Percentiles rank a stretch among this genome's conserved stretches.
These are phyloP conservation scores for Metschnikowia henanensis DNA, from an alignment of 805 yeast species.

Conservation along the genomic window DNA sequence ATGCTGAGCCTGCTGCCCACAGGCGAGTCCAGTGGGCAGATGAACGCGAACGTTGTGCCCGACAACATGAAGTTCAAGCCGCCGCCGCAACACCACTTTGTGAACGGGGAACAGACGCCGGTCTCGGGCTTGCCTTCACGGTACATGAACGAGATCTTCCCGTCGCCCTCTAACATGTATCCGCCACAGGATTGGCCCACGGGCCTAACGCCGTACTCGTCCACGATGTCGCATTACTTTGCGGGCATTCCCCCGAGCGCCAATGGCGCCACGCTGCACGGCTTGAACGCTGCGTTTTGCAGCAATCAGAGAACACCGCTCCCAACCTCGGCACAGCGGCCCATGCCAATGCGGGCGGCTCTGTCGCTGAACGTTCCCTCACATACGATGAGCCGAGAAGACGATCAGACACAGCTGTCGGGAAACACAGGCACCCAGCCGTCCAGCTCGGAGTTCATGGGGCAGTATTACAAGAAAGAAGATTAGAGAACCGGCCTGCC, in stretches of 20 bases:
- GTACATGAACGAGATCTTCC: conserved; percentile 70
- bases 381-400: background rate
- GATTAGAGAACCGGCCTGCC: too few species aligned
- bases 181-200: conserved; percentile 50
- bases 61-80: conserved; percentile 17
- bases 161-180: conserved; percentile 79
- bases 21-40: conserved; percentile 3
- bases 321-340: conserved; percentile 14
- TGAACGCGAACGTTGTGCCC: conserved; percentile 4
- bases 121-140: conserved; percentile 69
- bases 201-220: conserved; percentile 39
- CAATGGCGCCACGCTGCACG: conserved; percentile 20
- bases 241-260: conserved; percentile 33
- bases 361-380: conserved; percentile 8
- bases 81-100: conserved; percentile 18
- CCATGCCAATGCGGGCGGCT: conserved; percentile 4
- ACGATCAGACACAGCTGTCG: conserved; percentile 1
- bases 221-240: conserved; percentile 37
- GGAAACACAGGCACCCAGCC: conserved; percentile 4
- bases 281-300: conserved; percentile 10
- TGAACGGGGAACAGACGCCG: conserved; percentile 64
- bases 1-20: conserved; percentile 3
- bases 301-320: conserved; percentile 10
- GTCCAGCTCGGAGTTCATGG: conserved; percentile 5
- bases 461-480: conserved; percentile 7